Percentiles rank a stretch among this genome's conserved stretches.
phyloP scores from a whole-genome alignment of 352 stramenopile species.

The Phytophthora capsici region DNA sequence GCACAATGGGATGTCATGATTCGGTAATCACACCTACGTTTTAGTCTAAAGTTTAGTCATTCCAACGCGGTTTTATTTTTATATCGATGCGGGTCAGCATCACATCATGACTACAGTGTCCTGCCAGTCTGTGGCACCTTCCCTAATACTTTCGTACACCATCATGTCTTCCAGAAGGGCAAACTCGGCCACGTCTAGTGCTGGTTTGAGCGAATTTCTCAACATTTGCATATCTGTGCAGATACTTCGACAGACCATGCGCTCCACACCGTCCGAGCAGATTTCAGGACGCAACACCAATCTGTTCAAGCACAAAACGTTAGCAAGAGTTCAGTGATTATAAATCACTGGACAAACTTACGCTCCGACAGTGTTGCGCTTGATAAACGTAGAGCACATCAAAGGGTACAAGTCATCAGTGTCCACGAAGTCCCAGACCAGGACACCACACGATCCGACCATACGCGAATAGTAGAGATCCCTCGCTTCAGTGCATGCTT shows the following conservation, averaged over 20 bases:
- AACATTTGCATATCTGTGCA: slow-evolving; percentile 38
- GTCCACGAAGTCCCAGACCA: slow-evolving; percentile 57
- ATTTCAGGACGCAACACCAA: slow-evolving; percentile 32
- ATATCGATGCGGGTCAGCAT: too few species aligned
- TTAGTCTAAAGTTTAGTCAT: not conserved
- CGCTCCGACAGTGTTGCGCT: slow-evolving; percentile 43
- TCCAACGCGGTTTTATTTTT: not conserved
- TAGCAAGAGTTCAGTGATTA: not conserved
- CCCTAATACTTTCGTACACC: slow-evolving; percentile 23
- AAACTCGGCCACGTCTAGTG: slow-evolving; percentile 27
- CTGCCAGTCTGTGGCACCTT: slow-evolving; percentile 30
- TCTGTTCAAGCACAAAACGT: not conserved
- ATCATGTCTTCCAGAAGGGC: slow-evolving; percentile 34
- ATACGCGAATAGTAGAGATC: slow-evolving; percentile 42
- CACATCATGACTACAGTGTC: slow-evolving; percentile 6
- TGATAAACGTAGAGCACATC: slow-evolving; percentile 31
- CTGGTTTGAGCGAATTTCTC: slow-evolving; percentile 1
- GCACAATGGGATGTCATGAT: not conserved
- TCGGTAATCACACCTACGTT: not conserved
- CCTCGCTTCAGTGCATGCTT: slow-evolving; percentile 31
- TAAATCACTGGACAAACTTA: slow-evolving; percentile 25
- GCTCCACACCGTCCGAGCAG: slow-evolving; percentile 33
- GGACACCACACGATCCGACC: slow-evolving; percentile 32
- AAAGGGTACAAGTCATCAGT: slow-evolving; percentile 44
- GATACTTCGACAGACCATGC: slow-evolving; percentile 36